Evolutionary conservation across 2,329 filamentous ascomycete genomes (phyloP).

Genomic region (Cephalotrichum gorgonifer): DNA sequence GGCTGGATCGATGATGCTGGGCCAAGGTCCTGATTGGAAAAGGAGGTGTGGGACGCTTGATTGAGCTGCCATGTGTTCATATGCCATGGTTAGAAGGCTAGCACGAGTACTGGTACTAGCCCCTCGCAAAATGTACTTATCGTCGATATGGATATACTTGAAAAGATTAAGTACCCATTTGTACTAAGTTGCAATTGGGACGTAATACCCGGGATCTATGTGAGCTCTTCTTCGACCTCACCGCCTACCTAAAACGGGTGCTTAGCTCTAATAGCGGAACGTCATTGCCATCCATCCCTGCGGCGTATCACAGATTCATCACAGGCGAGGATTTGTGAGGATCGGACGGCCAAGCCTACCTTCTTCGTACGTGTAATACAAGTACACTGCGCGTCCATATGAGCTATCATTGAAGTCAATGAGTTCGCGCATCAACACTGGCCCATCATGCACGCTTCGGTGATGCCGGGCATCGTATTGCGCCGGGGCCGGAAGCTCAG

Average conservation of each 20-base stretch:
- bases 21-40: neutral
- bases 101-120: neutral
- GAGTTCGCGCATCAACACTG: neutral
- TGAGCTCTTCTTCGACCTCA: neutral
- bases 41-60: neutral
- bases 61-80: neutral
- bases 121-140: no score
- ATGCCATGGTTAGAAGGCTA: neutral
- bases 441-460: neutral
- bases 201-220: no score
- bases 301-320: neutral
- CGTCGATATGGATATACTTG: no score
- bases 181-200: no score
- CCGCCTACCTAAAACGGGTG: slow-evolving; percentile 1
- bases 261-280: neutral
- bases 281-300: no score
- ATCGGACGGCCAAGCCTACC: no score
- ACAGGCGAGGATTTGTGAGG: neutral
- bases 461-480: slow-evolving; percentile 1
- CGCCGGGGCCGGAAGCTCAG: neutral
- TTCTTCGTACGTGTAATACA: no score
- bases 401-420: neutral
- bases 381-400: no score
- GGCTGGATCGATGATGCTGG: neutral
- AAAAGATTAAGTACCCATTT: no score